Evolutionary conservation across 257 asterid genomes (phyloP).

Genomic region (Gentiana dahurica): DNA sequence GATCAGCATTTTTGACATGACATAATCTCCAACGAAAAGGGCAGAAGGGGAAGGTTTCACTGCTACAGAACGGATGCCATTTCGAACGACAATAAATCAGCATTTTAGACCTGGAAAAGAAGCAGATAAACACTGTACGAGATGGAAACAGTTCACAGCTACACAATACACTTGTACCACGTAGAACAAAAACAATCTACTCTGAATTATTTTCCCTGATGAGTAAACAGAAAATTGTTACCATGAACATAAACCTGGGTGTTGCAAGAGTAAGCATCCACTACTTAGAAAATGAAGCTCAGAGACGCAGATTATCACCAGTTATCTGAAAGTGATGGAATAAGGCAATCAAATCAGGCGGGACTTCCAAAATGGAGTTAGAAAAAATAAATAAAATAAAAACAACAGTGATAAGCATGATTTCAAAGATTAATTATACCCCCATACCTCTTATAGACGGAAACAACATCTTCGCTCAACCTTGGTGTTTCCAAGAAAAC

Average conservation of each 20-base stretch:
- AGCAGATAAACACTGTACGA: not conserved
- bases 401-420: not conserved
- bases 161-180: not conserved
- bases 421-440: not conserved
- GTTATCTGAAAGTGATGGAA: slow-evolving; percentile 31
- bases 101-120: not conserved
- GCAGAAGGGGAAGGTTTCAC: too few relatives aligned
- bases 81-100: too few relatives aligned
- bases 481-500: slow-evolving; percentile 53
- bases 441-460: slow-evolving; percentile 45
- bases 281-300: slow-evolving; percentile 2
- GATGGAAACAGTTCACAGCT: not conserved
- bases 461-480: slow-evolving; percentile 49
- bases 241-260: not conserved
- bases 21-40: too few relatives aligned
- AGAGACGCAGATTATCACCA: slow-evolving; percentile 7
- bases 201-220: not conserved
- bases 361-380: not conserved
- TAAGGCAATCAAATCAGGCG: not conserved
- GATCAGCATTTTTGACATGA: too few relatives aligned
- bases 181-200: not conserved
- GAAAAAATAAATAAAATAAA: not conserved
- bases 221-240: too few relatives aligned
- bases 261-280: not conserved
- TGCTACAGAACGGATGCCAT: too few relatives aligned